phyloP scores from a whole-genome alignment of 768 basidiomycete species.

The Mycena kentingensis region DNA sequence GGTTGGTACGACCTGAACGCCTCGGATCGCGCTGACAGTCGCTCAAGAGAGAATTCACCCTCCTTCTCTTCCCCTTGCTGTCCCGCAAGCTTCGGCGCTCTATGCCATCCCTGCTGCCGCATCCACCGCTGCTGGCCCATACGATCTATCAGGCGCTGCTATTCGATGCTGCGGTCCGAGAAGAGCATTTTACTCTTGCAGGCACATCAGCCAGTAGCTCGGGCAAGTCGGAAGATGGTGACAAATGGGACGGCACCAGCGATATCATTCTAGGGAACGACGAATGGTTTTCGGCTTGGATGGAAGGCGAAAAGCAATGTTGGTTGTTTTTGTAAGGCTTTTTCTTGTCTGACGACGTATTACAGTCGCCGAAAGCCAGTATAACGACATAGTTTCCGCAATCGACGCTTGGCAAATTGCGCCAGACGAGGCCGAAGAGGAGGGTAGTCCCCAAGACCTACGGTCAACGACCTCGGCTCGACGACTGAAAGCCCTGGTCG shows the following conservation, averaged over 20 bases:
- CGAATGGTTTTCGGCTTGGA: slow-evolving; percentile 92
- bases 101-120: slow-evolving; percentile 69
- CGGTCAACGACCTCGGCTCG: slow-evolving; percentile 84
- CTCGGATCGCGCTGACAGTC: slow-evolving; percentile 5
- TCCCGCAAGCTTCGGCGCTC: slow-evolving; percentile 74
- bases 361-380: slow-evolving; percentile 85
- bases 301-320: slow-evolving; percentile 89
- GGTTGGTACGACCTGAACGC: slow-evolving; percentile 46
- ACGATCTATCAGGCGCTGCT: slow-evolving; percentile 90
- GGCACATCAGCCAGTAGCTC: slow-evolving; percentile 46
- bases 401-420: slow-evolving; percentile 85
- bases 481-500: slow-evolving; percentile 79
- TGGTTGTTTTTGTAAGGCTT: slow-evolving; percentile 34
- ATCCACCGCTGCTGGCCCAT: slow-evolving; percentile 88
- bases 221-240: slow-evolving; percentile 22
- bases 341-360: slow-evolving; percentile 7
- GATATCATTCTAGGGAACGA: slow-evolving; percentile 78
- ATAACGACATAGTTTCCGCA: slow-evolving; percentile 78
- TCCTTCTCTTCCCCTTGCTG: slow-evolving; percentile 75
- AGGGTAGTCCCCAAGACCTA: slow-evolving; percentile 45
- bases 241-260: slow-evolving; percentile 75
- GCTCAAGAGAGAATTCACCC: slow-evolving; percentile 79
- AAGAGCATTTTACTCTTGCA: slow-evolving; percentile 68
- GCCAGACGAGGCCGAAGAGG: slow-evolving; percentile 58
- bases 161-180: slow-evolving; percentile 79